Percentiles rank a stretch among this genome's conserved stretches.
phyloP scores from a whole-genome alignment of 1,284 basidiomycete species.

The Fomitopsis schrenkii region DNA sequence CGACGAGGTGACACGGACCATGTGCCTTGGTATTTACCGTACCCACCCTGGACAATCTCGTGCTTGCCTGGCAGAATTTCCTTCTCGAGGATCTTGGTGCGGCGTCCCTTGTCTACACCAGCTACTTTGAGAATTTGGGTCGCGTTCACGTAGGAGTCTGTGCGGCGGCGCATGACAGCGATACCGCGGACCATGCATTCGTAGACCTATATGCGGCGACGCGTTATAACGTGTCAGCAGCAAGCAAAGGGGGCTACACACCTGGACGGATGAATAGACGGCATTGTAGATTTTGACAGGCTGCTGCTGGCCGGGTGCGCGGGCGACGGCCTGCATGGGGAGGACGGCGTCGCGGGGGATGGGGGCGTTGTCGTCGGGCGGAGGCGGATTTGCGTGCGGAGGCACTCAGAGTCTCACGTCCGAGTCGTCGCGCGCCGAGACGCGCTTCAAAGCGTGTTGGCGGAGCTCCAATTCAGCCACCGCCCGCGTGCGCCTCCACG shows the following conservation, averaged over 20 bases:
- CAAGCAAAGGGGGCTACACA: slow-evolving; percentile 24
- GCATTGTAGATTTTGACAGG: slow-evolving; percentile 86
- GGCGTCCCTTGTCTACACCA: slow-evolving; percentile 93
- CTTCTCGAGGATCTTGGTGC: slow-evolving; percentile 98
- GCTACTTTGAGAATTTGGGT: slow-evolving; percentile 99
- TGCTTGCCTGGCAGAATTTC: slow-evolving; percentile 95
- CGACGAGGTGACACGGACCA: slow-evolving; percentile 56
- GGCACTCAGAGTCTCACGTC: slow-evolving; percentile 19
- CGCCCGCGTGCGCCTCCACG: not conserved
- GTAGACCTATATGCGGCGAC: slow-evolving; percentile 65
- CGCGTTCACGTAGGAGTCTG: slow-evolving; percentile 95
- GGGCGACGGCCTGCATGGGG: slow-evolving; percentile 31
- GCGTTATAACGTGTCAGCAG: slow-evolving; percentile 21
- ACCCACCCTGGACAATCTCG: slow-evolving; percentile 99
- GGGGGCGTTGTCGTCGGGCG: slow-evolving; percentile 5
- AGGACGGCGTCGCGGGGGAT: not conserved
- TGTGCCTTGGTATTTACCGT: slow-evolving; percentile 99
- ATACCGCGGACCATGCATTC: slow-evolving; percentile 98
- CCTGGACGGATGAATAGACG: slow-evolving; percentile 84
- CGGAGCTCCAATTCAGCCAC: slow-evolving; percentile 18
- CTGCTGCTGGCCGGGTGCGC: slow-evolving; percentile 40
- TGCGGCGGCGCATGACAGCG: slow-evolving; percentile 95
- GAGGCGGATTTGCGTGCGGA: slow-evolving; percentile 10
- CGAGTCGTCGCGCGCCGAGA: slow-evolving; percentile 20
- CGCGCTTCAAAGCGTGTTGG: slow-evolving; percentile 25